phyloP scores from a whole-genome alignment of 495 filamentous ascomycete genomes.

The Trichocladium antarcticum region DNA sequence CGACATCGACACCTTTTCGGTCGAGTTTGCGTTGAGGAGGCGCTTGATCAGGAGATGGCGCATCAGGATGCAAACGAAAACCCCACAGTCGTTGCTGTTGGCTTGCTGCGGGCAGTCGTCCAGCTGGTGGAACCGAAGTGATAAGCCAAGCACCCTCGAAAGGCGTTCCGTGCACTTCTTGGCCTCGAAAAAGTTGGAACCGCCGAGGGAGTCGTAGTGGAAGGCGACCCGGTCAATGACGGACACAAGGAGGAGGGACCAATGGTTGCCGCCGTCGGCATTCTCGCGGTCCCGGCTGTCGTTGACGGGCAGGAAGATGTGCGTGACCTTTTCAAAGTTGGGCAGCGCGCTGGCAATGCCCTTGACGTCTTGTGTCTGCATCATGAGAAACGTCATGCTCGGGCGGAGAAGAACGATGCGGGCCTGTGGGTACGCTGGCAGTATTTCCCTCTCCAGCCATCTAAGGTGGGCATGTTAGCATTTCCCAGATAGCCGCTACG shows the following conservation, averaged over 20 bases:
- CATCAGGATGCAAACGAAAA: conserved; percentile 94
- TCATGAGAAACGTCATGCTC: conserved; percentile 86
- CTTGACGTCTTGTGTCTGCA: conserved; percentile 66
- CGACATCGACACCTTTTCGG: conserved; percentile 85
- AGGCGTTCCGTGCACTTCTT: conserved; percentile 53
- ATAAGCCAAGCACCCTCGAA: conserved; percentile 52
- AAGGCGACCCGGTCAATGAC: conserved; percentile 84
- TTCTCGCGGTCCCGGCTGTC: conserved; percentile 64
- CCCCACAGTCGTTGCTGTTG: conserved; percentile 86
- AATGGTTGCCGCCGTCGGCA: conserved; percentile 85
- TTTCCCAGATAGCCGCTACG: not conserved
- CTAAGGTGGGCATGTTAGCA: conserved; percentile 32
- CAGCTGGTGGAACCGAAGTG: conserved; percentile 61
- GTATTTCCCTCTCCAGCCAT: conserved; percentile 81
- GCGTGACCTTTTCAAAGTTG: conserved; percentile 68
- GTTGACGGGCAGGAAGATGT: conserved; percentile 96
- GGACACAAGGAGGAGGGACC: conserved; percentile 85
- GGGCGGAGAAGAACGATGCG: conserved; percentile 87
- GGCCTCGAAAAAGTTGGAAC: conserved; percentile 65
- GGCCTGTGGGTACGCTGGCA: conserved; percentile 61
- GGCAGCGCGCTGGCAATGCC: conserved; percentile 65
- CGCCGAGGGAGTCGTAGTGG: conserved; percentile 87
- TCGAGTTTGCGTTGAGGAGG: conserved; percentile 62
- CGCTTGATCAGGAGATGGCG: conserved; percentile 72
- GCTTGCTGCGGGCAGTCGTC: conserved; percentile 83